These are phyloP conservation scores for Lecanosticta acicola DNA, from an alignment of 2,329 filamentous ascomycete genomes.

Conservation along the genomic window DNA sequence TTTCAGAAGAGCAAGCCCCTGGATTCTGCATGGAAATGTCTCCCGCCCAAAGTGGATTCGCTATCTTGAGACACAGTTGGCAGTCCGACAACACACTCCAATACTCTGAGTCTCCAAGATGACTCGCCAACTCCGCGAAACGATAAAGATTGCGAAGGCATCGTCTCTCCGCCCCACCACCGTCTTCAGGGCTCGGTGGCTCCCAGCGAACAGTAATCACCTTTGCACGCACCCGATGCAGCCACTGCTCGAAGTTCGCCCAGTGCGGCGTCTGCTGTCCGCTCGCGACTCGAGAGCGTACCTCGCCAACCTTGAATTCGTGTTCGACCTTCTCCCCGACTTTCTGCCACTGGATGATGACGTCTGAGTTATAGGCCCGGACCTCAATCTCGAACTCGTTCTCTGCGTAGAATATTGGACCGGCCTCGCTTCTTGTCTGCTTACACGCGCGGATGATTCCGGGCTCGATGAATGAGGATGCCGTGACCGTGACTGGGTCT, in stretches of 20 bases:
- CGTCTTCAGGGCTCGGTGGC: no score
- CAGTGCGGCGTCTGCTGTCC: background rate
- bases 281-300: background rate
- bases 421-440: background rate
- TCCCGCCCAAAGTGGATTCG: no score
- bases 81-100: no score
- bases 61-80: no score
- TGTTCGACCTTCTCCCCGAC: background rate
- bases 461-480: background rate
- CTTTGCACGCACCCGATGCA: background rate
- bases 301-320: background rate
- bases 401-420: background rate
- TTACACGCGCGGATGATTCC: background rate
- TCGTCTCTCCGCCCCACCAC: no score
- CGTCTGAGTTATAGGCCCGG: background rate
- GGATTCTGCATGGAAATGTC: no score
- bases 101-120: no score
- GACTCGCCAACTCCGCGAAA: no score
- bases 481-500: background rate
- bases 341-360: background rate
- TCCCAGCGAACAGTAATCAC: background rate
- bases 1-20: no score
- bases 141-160: no score
- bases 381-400: background rate
- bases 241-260: background rate